Base-by-base conservation (phyloP, 2,329 filamentous ascomycete genomes). In the Ophiostoma sp. region DNA sequence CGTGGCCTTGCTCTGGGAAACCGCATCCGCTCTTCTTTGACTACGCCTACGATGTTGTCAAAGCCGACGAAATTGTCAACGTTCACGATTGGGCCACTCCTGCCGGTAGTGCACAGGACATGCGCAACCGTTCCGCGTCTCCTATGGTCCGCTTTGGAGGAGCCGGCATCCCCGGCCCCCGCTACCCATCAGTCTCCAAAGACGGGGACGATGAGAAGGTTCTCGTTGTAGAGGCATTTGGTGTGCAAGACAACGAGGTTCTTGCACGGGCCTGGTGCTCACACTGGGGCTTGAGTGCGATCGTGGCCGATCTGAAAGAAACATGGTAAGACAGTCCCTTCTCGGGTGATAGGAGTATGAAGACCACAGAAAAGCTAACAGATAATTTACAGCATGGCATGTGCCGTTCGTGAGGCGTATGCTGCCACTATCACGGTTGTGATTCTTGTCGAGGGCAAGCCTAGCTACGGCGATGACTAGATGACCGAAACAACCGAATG, bases 261-360 rank as follows among this genome's bases (percentile, higher is more conserved):
- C 83, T 93, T 73, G 89, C 88, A 0, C 81, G 90, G 71, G 89
- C 90, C 6, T 93, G 90, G 90, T 92, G 89, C 75, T 85, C 88
- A 68, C 88, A 91, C 73, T 91, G 89, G 85, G 90, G 90, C 2
- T 77, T 91, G 73, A 87, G 84, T 74, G 89, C 90, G 0, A 79
- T 93, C 18, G 84, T 92, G 69, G 89, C 89, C 8, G 88, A 92
- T 76, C 76, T 91, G 66, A 80, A 83, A 69, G 85, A 83, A 78
- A 92, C 89, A 16, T 92, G 85, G 85, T 87, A 74, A 76, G 84
- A 80, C 64, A 27, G 6, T 16, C 6, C n/a, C 7, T 2, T 6
- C 12, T 40, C 4, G 14, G 3, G 27, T 9, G 16, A 55, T 9
- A 27, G 38, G 55, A 49, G 27, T 38, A 62, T 62, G 38, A 62